Evolutionary conservation across 139 green algal species (phyloP).

Genomic region (Micractinium sp.): DNA sequence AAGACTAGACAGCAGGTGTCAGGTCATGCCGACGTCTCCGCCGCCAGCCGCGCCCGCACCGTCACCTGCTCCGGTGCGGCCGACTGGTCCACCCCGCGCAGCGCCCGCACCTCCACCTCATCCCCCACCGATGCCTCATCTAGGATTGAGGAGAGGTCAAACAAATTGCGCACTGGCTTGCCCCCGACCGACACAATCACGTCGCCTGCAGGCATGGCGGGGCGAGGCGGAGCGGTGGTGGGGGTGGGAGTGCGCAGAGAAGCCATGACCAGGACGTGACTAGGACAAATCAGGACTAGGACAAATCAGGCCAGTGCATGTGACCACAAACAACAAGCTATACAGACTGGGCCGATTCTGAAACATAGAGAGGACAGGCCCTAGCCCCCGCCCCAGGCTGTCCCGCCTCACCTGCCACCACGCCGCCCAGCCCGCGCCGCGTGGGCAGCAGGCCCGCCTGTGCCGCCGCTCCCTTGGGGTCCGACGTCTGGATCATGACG

Average conservation of each 20-base stretch:
- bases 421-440: slow-evolving; percentile 64
- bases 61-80: neutral
- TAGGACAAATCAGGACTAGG: too few relatives aligned
- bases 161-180: slow-evolving; percentile 25
- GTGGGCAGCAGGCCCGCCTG: slow-evolving; percentile 74
- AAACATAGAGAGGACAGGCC: too few relatives aligned
- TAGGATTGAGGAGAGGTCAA: slow-evolving; percentile 38
- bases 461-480: slow-evolving; percentile 54
- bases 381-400: neutral
- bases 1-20: too few relatives aligned
- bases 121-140: slow-evolving; percentile 31
- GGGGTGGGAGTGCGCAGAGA: neutral
- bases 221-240: neutral
- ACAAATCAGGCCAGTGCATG: too few relatives aligned
- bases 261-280: too few relatives aligned
- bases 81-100: slow-evolving; percentile 14
- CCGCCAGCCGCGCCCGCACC: slow-evolving; percentile 35
- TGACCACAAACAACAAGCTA: too few relatives aligned
- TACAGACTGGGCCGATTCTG: too few relatives aligned
- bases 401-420: slow-evolving; percentile 47
- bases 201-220: slow-evolving; percentile 49
- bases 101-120: slow-evolving; percentile 24
- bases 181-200: slow-evolving; percentile 57
- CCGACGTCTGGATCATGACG: slow-evolving; percentile 68
- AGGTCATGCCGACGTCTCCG: neutral